These are phyloP conservation scores for Ophiostoma sp. DNA, from an alignment of 2,329 filamentous ascomycete species.

Conservation along the genomic window DNA sequence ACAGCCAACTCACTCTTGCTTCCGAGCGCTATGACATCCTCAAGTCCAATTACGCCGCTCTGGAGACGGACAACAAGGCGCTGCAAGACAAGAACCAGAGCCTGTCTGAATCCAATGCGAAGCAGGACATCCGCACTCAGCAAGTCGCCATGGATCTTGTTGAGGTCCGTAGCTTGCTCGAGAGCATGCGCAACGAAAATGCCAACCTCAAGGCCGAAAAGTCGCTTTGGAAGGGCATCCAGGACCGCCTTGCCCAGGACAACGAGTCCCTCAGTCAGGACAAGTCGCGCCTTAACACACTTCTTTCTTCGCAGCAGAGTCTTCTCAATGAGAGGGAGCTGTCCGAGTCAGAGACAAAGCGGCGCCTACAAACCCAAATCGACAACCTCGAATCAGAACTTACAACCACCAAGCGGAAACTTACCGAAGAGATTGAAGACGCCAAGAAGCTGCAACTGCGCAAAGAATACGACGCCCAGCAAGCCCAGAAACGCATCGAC, in stretches of 20 bases:
- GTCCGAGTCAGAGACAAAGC: slow-evolving; percentile 71
- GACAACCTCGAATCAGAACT: slow-evolving; percentile 78
- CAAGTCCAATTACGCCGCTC: slow-evolving; percentile 75
- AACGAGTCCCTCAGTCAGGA: slow-evolving; percentile 82
- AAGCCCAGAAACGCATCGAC: slow-evolving; percentile 86
- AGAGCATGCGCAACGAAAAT: slow-evolving; percentile 84
- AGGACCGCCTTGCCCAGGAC: slow-evolving; percentile 80
- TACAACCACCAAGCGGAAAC: slow-evolving; percentile 69
- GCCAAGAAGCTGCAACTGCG: slow-evolving; percentile 74
- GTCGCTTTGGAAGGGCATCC: slow-evolving; percentile 88
- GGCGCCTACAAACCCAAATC: slow-evolving; percentile 70
- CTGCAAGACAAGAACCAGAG: slow-evolving; percentile 75
- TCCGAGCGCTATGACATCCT: slow-evolving; percentile 84
- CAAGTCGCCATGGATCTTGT: slow-evolving; percentile 91
- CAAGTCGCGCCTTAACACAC: slow-evolving; percentile 72
- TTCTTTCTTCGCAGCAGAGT: slow-evolving; percentile 78
- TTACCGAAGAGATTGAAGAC: slow-evolving; percentile 77
- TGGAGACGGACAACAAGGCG: slow-evolving; percentile 79
- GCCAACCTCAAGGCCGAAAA: slow-evolving; percentile 94
- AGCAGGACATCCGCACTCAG: slow-evolving; percentile 83
- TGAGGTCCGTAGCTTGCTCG: slow-evolving; percentile 72
- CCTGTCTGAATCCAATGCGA: slow-evolving; percentile 76
- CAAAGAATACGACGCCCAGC: slow-evolving; percentile 84
- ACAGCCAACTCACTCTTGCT: slow-evolving; percentile 74
- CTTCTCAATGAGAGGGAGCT: slow-evolving; percentile 89